Percentiles rank a stretch among this genome's conserved stretches.
Conservation (phyloP, 176 grass and related monocot genomes). For the Oryza brachyantha region DNA sequence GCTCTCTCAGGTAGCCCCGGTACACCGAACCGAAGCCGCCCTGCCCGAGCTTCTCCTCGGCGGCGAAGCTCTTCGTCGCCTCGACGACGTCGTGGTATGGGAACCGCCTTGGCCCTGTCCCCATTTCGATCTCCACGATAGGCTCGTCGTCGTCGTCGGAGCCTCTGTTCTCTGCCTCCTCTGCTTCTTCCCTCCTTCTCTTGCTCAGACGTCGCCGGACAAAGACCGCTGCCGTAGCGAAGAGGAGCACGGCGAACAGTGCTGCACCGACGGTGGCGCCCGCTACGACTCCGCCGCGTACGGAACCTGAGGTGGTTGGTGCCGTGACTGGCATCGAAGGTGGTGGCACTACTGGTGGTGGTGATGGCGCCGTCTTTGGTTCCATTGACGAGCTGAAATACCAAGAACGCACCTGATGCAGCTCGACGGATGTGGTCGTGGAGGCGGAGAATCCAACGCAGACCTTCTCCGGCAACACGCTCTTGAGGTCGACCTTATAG, state of each 20-base stretch:
- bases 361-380: not conserved
- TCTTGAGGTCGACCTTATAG: constrained; percentile 25
- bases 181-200: not conserved
- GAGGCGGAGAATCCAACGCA: constrained; percentile 47
- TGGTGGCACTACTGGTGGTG: not conserved
- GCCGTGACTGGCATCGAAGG: not conserved
- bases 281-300: not conserved
- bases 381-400: constrained; percentile 32
- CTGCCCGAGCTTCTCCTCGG: constrained; percentile 42
- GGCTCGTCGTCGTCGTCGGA: not conserved
- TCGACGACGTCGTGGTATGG: constrained; percentile 14
- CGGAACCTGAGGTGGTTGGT: not conserved
- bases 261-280: not conserved
- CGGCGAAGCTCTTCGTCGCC: constrained; percentile 24
- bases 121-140: constrained; percentile 31
- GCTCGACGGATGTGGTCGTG: not conserved
- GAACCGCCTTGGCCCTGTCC: constrained; percentile 33
- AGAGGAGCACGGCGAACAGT: not conserved
- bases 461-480: constrained; percentile 12
- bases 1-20: not conserved
- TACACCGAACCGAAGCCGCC: constrained; percentile 38
- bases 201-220: not conserved
- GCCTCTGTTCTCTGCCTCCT: not conserved
- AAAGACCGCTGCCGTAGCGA: not conserved
- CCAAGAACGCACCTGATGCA: constrained; percentile 40